These are phyloP conservation scores for Conticribra guillardii DNA, from an alignment of 108 stramenopile genomes.

Conservation along the genomic window DNA sequence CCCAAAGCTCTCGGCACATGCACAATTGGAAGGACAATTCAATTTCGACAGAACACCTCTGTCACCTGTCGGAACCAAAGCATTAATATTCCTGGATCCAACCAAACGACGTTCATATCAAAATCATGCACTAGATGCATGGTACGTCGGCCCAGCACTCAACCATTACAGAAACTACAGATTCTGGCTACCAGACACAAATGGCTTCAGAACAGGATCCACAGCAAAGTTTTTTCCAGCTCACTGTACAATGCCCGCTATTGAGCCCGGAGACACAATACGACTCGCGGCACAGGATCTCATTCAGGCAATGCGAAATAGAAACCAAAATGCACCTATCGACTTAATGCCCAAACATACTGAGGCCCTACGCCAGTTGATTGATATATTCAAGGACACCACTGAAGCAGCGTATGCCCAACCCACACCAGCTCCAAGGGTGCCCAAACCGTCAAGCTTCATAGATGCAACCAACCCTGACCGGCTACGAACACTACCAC, in stretches of 20 bases:
- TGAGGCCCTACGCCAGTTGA: not conserved
- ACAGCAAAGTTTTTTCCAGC: conserved; percentile 21
- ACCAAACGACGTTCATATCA: conserved; percentile 9
- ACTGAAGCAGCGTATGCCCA: not conserved
- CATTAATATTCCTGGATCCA: conserved; percentile 13
- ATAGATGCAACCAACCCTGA: too few species aligned
- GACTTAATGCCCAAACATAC: not conserved
- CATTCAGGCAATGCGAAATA: not conserved
- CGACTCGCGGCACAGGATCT: not conserved
- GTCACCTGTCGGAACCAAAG: conserved; percentile 17
- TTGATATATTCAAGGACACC: not conserved
- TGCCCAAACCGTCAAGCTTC: not conserved
- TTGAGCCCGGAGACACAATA: not conserved
- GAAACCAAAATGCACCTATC: not conserved
- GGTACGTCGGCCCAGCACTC: conserved; percentile 48
- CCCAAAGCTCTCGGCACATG: conserved; percentile 46
- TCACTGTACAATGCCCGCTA: conserved; percentile 5
- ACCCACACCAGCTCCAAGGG: conserved; percentile 6
- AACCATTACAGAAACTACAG: conserved; percentile 21
- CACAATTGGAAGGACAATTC: conserved; percentile 19
- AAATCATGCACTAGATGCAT: conserved; percentile 25
- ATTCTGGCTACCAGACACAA: not conserved
- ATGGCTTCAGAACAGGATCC: conserved; percentile 4
- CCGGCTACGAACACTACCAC: too few species aligned
- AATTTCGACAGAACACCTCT: conserved; percentile 9